Percentiles rank a stretch among this genome's conserved stretches.
phyloP scores from a whole-genome alignment of 2,329 filamentous ascomycete genomes.

The Apiospora aurea region DNA sequence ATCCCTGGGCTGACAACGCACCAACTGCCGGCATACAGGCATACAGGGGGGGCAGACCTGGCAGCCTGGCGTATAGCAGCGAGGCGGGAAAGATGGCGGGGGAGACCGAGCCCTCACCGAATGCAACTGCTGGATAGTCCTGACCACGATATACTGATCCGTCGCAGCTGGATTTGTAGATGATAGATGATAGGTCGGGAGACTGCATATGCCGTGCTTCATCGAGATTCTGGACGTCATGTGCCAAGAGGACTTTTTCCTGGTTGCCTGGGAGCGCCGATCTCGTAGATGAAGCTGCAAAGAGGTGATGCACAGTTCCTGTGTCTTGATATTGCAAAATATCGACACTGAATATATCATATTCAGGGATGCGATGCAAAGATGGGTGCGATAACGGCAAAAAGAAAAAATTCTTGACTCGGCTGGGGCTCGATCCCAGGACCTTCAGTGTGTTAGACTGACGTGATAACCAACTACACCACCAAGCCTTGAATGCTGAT shows the following conservation, averaged over 20 bases:
- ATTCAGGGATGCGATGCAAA: neutral
- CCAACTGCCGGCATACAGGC: constrained; percentile 2
- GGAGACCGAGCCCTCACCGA: neutral
- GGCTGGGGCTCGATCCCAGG: constrained; percentile 22
- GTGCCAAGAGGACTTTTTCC: neutral
- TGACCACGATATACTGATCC: neutral
- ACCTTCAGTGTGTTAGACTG: constrained; percentile 48
- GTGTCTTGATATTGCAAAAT: neutral
- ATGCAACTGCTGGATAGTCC: neutral
- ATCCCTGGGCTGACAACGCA: constrained; percentile 16
- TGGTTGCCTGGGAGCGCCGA: neutral
- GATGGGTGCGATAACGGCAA: neutral
- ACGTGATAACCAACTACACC: constrained; percentile 57
- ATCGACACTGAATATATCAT: neutral
- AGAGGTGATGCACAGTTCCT: neutral
- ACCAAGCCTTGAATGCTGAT: constrained; percentile 27
- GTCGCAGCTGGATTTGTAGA: neutral
- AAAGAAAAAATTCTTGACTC: neutral
- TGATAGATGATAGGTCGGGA: neutral
- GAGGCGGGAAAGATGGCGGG: neutral
- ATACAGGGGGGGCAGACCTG: neutral
- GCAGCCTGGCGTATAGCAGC: neutral
- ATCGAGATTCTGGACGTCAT: neutral
- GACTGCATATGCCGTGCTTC: neutral
- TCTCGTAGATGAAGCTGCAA: neutral